phyloP scores from a whole-genome alignment of 805 yeast species.

The Starmerella apicola region DNA sequence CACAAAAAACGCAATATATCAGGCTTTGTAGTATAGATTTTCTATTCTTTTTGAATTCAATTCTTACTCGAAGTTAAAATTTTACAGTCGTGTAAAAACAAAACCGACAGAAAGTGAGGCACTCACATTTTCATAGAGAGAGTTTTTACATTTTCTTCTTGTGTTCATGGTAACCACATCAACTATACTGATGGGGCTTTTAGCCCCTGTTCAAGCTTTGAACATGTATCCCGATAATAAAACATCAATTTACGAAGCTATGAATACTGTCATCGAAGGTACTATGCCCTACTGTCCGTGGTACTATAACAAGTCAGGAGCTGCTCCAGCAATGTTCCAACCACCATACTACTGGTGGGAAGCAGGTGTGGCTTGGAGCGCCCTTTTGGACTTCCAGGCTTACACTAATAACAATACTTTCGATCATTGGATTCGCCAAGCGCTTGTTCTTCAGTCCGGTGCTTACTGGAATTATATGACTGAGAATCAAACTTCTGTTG shows the following conservation, averaged over 20 bases:
- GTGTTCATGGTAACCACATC: conserved; percentile 68
- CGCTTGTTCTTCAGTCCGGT: conserved; percentile 64
- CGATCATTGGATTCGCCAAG: conserved; percentile 43
- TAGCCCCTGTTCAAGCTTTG: conserved; percentile 5
- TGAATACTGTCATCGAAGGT: conserved; percentile 44
- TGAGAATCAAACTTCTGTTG: conserved; percentile 74
- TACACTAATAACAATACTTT: conserved; percentile 60
- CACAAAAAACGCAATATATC: too few relatives aligned
- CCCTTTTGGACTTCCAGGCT: conserved; percentile 64
- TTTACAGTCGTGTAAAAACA: too few relatives aligned
- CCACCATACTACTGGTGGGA: conserved; percentile 98
- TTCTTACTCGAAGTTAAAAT: too few relatives aligned
- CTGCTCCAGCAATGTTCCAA: conserved; percentile 75
- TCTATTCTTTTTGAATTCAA: too few relatives aligned
- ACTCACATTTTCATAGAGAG: conserved; percentile 80
- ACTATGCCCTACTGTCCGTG: conserved; percentile 48
- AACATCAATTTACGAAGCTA: conserved; percentile 38
- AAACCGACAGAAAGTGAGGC: too few relatives aligned
- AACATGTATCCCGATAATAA: conserved; percentile 20
- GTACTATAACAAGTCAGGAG: conserved; percentile 51
- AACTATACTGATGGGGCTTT: conserved; percentile 3
- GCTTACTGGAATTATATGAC: conserved; percentile 71
- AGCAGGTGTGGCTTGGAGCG: conserved; percentile 93
- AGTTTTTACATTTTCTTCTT: conserved; percentile 46
- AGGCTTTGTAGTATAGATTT: too few relatives aligned